phyloP scores from a whole-genome alignment of 371 early-diverging fungal genomes.

The Lichtheimia ramosa region DNA sequence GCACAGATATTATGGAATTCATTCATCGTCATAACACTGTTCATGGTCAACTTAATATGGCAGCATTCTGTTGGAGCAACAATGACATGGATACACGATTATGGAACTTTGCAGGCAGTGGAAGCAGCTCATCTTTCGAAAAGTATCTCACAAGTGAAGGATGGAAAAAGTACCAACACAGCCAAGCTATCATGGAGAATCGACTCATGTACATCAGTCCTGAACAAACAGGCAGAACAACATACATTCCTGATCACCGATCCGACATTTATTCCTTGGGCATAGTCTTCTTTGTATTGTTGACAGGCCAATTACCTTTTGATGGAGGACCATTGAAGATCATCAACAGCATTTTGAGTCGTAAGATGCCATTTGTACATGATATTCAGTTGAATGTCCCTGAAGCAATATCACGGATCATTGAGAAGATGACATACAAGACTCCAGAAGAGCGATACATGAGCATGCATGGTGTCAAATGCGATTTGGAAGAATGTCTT shows the following conservation, averaged over 20 bases:
- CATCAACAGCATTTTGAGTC: conserved; percentile 53
- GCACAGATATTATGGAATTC: conserved; percentile 43
- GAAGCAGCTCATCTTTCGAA: conserved; percentile 29
- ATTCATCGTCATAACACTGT: conserved; percentile 43
- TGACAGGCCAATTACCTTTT: conserved; percentile 53
- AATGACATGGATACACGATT: conserved; percentile 24
- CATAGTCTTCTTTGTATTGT: conserved; percentile 49
- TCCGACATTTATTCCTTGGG: conserved; percentile 61
- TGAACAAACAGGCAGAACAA: conserved; percentile 61
- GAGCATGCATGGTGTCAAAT: conserved; percentile 53
- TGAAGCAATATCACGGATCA: conserved; percentile 43
- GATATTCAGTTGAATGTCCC: conserved; percentile 53
- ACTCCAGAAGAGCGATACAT: conserved; percentile 59
- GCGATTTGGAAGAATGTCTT: conserved; percentile 54
- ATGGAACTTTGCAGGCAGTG: conserved; percentile 27
- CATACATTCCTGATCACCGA: conserved; percentile 55
- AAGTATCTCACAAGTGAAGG: conserved; percentile 43
- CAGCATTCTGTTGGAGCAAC: conserved; percentile 41
- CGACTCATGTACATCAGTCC: conserved; percentile 39
- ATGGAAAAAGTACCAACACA: conserved; percentile 38
- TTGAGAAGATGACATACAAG: conserved; percentile 61
- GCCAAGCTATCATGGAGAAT: conserved; percentile 16
- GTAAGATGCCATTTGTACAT: conserved; percentile 41
- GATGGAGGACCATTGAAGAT: conserved; percentile 56
- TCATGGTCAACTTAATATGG: conserved; percentile 39